These are phyloP conservation scores for Candida ipomoeae DNA, from an alignment of 805 yeast species.

Conservation along the genomic window DNA sequence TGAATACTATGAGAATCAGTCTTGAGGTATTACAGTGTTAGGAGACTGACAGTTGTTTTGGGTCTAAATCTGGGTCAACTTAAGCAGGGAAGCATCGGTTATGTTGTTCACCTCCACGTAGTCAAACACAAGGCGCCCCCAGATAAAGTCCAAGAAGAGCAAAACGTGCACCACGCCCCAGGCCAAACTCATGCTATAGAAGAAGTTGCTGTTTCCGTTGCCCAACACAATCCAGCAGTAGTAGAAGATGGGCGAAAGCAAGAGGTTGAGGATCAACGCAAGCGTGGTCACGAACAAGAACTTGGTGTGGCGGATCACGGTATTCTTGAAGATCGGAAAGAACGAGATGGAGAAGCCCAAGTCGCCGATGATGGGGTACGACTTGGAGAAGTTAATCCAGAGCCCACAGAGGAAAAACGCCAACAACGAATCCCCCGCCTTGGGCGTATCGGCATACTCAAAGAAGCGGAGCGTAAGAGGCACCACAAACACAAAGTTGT, in stretches of 20 bases:
- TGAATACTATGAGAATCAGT: too few relatives aligned
- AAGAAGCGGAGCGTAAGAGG: constrained; percentile 73
- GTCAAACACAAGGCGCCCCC: constrained; percentile 74
- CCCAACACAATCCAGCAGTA: constrained; percentile 93
- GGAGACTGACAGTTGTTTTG: too few relatives aligned
- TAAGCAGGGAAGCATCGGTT: constrained; percentile 23
- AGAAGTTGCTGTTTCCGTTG: constrained; percentile 93
- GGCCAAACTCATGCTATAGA: constrained; percentile 86
- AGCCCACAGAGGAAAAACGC: constrained; percentile 43
- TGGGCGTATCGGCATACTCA: constrained; percentile 20
- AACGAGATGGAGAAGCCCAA: constrained; percentile 43
- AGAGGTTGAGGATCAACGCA: constrained; percentile 47
- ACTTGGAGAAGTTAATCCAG: constrained; percentile 59
- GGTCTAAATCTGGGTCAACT: constrained; percentile 46
- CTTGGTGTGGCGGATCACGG: constrained; percentile 44
- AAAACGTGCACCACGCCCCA: constrained; percentile 68
- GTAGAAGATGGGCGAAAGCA: constrained; percentile 83
- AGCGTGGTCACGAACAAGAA: constrained; percentile 46
- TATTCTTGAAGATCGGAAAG: constrained; percentile 42
- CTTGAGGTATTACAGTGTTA: too few relatives aligned
- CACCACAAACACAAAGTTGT: constrained; percentile 56
- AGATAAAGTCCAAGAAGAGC: constrained; percentile 68
- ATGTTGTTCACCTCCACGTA: constrained; percentile 44
- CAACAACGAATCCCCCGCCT: constrained; percentile 51
- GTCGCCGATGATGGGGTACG: constrained; percentile 86